Conservation (phyloP, 1,139 yeast genomes). For the Lodderomyces oxycetoniae region DNA sequence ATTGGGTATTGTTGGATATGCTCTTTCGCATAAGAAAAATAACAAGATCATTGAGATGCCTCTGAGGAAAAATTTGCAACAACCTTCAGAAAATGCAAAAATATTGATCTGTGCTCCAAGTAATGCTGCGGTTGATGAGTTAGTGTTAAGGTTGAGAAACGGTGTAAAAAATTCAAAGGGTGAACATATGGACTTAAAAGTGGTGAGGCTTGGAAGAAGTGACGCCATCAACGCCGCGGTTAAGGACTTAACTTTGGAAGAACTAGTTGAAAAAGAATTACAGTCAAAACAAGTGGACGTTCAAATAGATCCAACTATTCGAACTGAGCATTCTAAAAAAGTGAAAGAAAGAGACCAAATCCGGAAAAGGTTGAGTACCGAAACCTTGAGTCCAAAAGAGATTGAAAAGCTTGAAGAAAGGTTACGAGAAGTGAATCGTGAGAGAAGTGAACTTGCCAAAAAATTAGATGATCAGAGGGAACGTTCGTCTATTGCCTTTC, state of each 20-base stretch:
- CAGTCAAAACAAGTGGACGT: conserved; percentile 35
- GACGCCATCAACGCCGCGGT: conserved; percentile 86
- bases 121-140: conserved; percentile 97
- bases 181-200: conserved; percentile 52
- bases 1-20: conserved; percentile 82
- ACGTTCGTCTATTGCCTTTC: conserved; percentile 54
- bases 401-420: conserved; percentile 41
- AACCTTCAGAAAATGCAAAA: conserved; percentile 19
- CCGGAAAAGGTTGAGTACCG: conserved; percentile 31
- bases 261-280: conserved; percentile 68
- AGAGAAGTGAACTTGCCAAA: conserved; percentile 66
- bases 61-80: conserved; percentile 7
- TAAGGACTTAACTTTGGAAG: conserved; percentile 80
- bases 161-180: conserved; percentile 67
- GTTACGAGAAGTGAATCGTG: conserved; percentile 52
- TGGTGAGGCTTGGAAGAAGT: conserved; percentile 87
- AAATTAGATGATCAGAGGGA: conserved; percentile 80
- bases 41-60: conserved; percentile 29
- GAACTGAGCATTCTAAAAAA: conserved; percentile 50
- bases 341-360: conserved; percentile 48
- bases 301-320: conserved; percentile 41
- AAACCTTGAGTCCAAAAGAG: conserved; percentile 33
- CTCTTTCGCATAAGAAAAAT: conserved; percentile 35
- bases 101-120: conserved; percentile 95
- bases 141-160: conserved; percentile 75